Evolutionary conservation across 1,284 basidiomycete genomes (phyloP).

Genomic region (Puccinia horiana): DNA sequence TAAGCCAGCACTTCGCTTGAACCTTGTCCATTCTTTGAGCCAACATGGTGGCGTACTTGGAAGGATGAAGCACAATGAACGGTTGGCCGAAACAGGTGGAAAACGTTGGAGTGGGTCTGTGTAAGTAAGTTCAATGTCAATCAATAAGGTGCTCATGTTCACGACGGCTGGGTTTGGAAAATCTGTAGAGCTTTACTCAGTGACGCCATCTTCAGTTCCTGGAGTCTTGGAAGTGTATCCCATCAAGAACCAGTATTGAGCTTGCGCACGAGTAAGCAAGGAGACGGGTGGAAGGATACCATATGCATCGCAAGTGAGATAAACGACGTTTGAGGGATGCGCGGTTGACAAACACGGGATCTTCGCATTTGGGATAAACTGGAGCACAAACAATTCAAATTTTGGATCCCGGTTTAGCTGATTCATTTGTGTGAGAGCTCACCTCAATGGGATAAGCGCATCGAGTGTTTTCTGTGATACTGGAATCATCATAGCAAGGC

Average conservation of each 20-base stretch:
- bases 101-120: slow-evolving; percentile 88
- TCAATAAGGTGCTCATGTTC: not conserved
- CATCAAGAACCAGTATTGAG: slow-evolving; percentile 71
- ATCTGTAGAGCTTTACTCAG: slow-evolving; percentile 64
- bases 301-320: slow-evolving; percentile 90
- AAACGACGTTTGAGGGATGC: slow-evolving; percentile 67
- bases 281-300: slow-evolving; percentile 96
- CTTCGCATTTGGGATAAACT: slow-evolving; percentile 87
- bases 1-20: slow-evolving; percentile 93
- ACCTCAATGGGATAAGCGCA: slow-evolving; percentile 93
- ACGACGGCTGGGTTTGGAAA: not conserved
- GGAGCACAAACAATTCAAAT: not conserved
- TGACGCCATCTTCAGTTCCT: slow-evolving; percentile 95
- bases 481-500: slow-evolving; percentile 93
- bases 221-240: slow-evolving; percentile 71
- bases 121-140: not conserved
- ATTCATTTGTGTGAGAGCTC: not conserved
- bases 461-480: slow-evolving; percentile 98
- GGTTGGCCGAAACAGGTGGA: slow-evolving; percentile 98
- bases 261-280: slow-evolving; percentile 88
- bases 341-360: slow-evolving; percentile 81
- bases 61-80: slow-evolving; percentile 88
- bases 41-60: slow-evolving; percentile 90
- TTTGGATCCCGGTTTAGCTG: not conserved
- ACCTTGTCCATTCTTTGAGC: slow-evolving; percentile 89